These are phyloP conservation scores for Calonectria hawksworthii DNA, from an alignment of 2,329 filamentous ascomycete genomes.

Conservation along the genomic window DNA sequence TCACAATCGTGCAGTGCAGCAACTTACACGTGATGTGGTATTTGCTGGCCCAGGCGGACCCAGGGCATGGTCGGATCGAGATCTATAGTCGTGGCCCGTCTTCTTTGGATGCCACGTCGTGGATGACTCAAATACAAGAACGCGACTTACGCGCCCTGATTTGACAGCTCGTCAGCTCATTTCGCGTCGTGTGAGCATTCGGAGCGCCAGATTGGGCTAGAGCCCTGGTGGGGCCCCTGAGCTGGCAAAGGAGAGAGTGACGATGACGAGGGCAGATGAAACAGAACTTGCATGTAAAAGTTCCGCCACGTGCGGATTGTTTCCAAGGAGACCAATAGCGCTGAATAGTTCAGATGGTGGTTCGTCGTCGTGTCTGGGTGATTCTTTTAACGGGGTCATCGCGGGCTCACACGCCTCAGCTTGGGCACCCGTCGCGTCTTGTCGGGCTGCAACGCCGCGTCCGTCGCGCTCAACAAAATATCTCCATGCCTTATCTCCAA, in stretches of 20 bases:
- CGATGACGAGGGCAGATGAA: neutral
- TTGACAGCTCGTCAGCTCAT: neutral
- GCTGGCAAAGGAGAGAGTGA: neutral
- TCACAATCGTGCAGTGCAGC: neutral
- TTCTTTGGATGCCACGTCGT: neutral
- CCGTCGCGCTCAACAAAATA: neutral
- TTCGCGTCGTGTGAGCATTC: neutral
- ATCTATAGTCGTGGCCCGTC: neutral
- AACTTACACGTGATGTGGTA: neutral
- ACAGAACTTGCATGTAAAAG: neutral
- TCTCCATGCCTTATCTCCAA: neutral
- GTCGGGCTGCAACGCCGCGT: neutral
- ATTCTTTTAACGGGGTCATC: neutral
- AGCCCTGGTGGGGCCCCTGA: neutral
- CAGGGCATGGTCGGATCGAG: neutral
- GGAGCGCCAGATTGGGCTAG: neutral
- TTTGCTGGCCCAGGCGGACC: neutral
- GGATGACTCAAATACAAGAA: neutral
- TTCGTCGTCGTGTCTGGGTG: neutral
- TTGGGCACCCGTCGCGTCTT: neutral
- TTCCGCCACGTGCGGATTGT: neutral
- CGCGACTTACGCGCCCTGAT: neutral
- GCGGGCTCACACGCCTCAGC: neutral
- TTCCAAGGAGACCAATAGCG: neutral
- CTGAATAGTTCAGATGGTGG: neutral